Evolutionary conservation across 2,329 filamentous ascomycete species (phyloP).

Genomic region (Aureobasidium lini): DNA sequence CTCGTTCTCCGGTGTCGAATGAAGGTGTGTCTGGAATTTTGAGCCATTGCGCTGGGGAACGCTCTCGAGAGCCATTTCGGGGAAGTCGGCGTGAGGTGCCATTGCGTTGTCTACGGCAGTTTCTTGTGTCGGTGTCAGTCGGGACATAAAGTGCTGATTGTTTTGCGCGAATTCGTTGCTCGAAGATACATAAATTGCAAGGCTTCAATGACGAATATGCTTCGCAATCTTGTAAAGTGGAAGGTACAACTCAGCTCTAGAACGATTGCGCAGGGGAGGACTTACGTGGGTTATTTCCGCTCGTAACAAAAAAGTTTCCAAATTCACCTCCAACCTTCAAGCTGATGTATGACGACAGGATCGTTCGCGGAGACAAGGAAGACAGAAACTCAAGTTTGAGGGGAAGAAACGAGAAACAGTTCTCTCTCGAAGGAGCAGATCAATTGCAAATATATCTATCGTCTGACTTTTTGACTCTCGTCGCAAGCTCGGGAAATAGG

Average conservation of each 20-base stretch:
- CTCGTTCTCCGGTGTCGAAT: slow-evolving; percentile 50
- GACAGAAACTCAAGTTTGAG: not conserved
- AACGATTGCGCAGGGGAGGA: not conserved
- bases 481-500: slow-evolving; percentile 3
- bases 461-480: not conserved
- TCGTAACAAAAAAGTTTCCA: not conserved
- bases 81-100: slow-evolving; percentile 11
- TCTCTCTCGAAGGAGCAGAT: not conserved
- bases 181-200: not conserved
- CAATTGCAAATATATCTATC: not conserved
- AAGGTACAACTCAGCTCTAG: not conserved
- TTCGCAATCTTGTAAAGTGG: not conserved
- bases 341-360: not conserved
- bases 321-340: not conserved
- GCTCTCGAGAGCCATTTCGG: slow-evolving; percentile 9
- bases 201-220: not conserved
- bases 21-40: slow-evolving; percentile 35
- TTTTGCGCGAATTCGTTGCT: not conserved
- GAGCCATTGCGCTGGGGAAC: not conserved
- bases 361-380: slow-evolving; percentile 1
- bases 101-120: not conserved
- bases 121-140: not conserved
- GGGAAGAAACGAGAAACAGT: not conserved
- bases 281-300: not conserved
- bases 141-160: not conserved